These are phyloP conservation scores for Coniochaeta sp. DNA, from an alignment of 2,329 filamentous ascomycete species.

Conservation along the genomic window DNA sequence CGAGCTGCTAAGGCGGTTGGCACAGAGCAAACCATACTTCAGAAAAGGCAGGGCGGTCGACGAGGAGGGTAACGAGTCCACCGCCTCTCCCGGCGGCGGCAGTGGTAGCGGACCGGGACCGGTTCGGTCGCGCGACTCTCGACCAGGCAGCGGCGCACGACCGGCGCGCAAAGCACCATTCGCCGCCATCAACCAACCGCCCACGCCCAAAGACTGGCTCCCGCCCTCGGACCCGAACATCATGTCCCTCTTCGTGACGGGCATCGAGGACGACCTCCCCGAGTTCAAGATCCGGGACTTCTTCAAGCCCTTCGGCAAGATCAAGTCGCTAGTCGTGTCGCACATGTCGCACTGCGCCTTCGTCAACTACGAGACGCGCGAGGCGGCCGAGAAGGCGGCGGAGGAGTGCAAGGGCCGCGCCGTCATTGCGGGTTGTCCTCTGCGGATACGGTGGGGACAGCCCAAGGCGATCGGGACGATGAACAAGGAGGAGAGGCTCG, in stretches of 20 bases:
- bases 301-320: constrained; percentile 81
- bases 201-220: constrained; percentile 75
- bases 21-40: constrained; percentile 92
- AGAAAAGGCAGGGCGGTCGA: constrained; percentile 76
- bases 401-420: constrained; percentile 79
- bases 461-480: constrained; percentile 88
- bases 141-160: constrained; percentile 34
- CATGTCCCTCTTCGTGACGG: constrained; percentile 90
- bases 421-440: constrained; percentile 82
- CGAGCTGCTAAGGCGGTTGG: constrained; percentile 76
- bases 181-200: constrained; percentile 62
- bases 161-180: constrained; percentile 41
- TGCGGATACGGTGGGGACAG: constrained; percentile 87
- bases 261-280: constrained; percentile 90
- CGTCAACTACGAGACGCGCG: constrained; percentile 82
- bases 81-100: constrained; percentile 29
- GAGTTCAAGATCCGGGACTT: constrained; percentile 87
- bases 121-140: constrained; percentile 66
- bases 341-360: constrained; percentile 98
- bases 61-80: constrained; percentile 33
- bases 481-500: constrained; percentile 75
- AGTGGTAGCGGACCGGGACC: constrained; percentile 56
- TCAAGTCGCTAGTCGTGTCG: constrained; percentile 89
- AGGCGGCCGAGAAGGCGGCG: constrained; percentile 80
- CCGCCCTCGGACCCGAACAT: constrained; percentile 81